These are phyloP conservation scores for Arthrocladium fulminans DNA, from an alignment of 2,329 filamentous ascomycete genomes.

Conservation along the genomic window DNA sequence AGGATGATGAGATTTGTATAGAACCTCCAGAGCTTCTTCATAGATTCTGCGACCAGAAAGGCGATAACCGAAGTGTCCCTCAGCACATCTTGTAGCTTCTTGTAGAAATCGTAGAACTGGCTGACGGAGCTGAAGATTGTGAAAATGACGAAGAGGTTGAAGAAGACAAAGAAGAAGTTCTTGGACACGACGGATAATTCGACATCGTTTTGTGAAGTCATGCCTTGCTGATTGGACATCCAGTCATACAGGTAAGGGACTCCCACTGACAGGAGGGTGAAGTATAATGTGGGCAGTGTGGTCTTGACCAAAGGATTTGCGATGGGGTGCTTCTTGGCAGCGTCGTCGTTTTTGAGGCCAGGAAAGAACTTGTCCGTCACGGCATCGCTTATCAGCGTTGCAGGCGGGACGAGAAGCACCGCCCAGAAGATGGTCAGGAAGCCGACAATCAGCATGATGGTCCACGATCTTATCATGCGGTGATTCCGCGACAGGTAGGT, in stretches of 20 bases:
- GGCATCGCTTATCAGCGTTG: conserved; percentile 70
- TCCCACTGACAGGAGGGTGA: conserved; percentile 78
- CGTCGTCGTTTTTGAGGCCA: conserved; percentile 48
- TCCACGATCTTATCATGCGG: conserved; percentile 71
- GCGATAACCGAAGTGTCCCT: conserved; percentile 73
- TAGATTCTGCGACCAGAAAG: conserved; percentile 61
- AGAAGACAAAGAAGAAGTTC: conserved; percentile 99
- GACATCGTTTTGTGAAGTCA: conserved; percentile 89
- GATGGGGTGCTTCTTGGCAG: conserved; percentile 59
- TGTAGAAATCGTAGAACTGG: conserved; percentile 58
- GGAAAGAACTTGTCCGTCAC: conserved; percentile 68
- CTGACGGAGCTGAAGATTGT: conserved; percentile 75
- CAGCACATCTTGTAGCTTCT: conserved; percentile 60
- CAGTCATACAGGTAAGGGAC: conserved; percentile 94
- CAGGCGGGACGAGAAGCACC: conserved; percentile 67
- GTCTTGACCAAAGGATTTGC: conserved; percentile 73
- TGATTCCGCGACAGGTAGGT: conserved; percentile 70
- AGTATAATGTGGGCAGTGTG: conserved; percentile 72
- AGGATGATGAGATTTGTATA: conserved; percentile 92
- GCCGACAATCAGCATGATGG: conserved; percentile 72
- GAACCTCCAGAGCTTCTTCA: conserved; percentile 68
- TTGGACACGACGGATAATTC: conserved; percentile 94
- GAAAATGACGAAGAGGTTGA: conserved; percentile 96
- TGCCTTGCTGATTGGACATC: conserved; percentile 82
- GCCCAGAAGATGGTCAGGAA: conserved; percentile 84